Percentiles rank a stretch among this genome's conserved stretches.
Conservation (phyloP, 306 rosid genomes). For the Lathyrus tuberosus region DNA sequence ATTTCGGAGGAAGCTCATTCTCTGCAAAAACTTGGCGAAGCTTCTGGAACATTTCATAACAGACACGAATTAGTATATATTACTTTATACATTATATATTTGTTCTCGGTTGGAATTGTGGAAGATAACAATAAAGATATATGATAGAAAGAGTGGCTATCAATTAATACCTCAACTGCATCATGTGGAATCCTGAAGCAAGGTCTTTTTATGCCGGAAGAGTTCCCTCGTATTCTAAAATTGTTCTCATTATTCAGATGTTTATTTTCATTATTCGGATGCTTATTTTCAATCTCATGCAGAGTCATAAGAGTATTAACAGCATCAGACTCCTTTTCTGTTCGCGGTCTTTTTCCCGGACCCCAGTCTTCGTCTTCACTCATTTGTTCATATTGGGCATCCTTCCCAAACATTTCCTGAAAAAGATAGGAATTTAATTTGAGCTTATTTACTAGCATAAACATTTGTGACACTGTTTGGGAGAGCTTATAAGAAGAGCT, state of each 20-base stretch:
- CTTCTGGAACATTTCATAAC: conserved; percentile 57
- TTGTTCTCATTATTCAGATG: conserved; percentile 41
- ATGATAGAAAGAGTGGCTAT: conserved; percentile 32
- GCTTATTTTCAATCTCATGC: conserved; percentile 62
- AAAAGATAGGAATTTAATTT: conserved; percentile 6
- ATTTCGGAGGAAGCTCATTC: conserved; percentile 84
- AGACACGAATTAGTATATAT: conserved; percentile 17
- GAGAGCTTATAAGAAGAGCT: neutral
- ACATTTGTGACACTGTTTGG: neutral
- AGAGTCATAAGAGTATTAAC: conserved; percentile 90
- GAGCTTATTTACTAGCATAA: neutral
- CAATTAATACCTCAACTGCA: conserved; percentile 72
- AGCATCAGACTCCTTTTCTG: conserved; percentile 88
- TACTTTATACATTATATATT: neutral
- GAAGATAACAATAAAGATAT: conserved; percentile 9
- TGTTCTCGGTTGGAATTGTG: conserved; percentile 16
- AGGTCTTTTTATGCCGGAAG: conserved; percentile 53
- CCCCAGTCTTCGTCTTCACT: conserved; percentile 99
- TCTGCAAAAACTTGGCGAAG: conserved; percentile 81
- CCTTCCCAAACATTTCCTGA: conserved; percentile 98
- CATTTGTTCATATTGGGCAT: conserved; percentile 69
- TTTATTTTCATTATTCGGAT: conserved; percentile 52
- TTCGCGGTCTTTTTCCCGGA: conserved; percentile 72
- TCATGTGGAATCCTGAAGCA: conserved; percentile 75
- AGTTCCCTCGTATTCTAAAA: conserved; percentile 33